Percentiles rank a stretch among this genome's conserved stretches.
Conservation (phyloP, 192 early-diverging fungal species). For the Cetraspora pellucida region DNA sequence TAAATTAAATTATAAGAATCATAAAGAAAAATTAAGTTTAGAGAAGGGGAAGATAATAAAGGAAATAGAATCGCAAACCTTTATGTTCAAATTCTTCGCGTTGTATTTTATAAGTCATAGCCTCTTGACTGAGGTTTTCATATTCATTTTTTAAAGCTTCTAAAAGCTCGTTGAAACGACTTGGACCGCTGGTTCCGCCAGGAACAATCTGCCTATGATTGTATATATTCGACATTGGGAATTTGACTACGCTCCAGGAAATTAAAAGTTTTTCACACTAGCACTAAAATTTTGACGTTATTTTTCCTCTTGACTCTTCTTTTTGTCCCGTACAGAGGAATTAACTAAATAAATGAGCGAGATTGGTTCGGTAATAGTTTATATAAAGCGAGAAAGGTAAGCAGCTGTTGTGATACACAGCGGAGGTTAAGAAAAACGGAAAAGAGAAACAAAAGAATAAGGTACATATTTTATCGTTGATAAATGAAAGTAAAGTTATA, state of each 20-base stretch:
- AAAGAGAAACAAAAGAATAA: too few species aligned
- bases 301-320: background rate
- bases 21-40: background rate
- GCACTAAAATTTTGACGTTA: background rate
- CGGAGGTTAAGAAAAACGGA: too few species aligned
- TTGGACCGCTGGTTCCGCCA: slow-evolving; percentile 31
- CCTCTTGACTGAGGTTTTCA: slow-evolving; percentile 77
- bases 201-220: slow-evolving; percentile 83
- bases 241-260: background rate
- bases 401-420: too few species aligned
- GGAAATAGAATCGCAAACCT: slow-evolving; percentile 50
- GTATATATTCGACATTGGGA: slow-evolving; percentile 69
- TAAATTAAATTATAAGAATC: background rate
- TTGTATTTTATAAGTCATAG: slow-evolving; percentile 68
- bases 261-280: background rate
- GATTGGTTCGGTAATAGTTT: background rate
- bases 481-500: too few species aligned
- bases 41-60: background rate
- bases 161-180: slow-evolving; percentile 75
- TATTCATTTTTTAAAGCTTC: slow-evolving; percentile 81
- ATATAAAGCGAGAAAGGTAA: background rate
- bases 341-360: background rate
- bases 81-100: slow-evolving; percentile 89
- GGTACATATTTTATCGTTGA: too few species aligned
- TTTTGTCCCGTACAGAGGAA: background rate